Conservation (phyloP, 805 yeast genomes). For the Torulaspora microellipsoides region DNA sequence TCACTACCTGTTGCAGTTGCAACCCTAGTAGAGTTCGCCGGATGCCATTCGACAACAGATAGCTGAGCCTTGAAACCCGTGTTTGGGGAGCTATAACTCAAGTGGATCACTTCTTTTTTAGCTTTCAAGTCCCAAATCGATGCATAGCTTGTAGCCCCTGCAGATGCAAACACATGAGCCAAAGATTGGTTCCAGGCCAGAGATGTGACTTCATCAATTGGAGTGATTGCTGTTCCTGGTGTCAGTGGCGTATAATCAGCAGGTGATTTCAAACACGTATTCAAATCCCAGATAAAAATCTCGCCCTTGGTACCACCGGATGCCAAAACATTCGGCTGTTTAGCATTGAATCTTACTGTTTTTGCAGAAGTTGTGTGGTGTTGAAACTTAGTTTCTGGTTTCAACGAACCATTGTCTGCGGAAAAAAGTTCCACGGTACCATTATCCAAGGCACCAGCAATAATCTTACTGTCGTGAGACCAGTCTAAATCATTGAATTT, state of each 20-base stretch:
- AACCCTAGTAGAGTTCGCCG: slow-evolving; percentile 76
- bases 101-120: slow-evolving; percentile 81
- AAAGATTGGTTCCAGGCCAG: slow-evolving; percentile 86
- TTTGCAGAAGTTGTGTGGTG: slow-evolving; percentile 69
- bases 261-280: slow-evolving; percentile 46
- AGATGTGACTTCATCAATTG: slow-evolving; percentile 73
- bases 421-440: slow-evolving; percentile 80
- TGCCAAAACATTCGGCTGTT: slow-evolving; percentile 65
- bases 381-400: slow-evolving; percentile 48
- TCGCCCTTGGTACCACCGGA: slow-evolving; percentile 90
- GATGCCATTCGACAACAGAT: slow-evolving; percentile 92
- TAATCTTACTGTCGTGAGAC: slow-evolving; percentile 59
- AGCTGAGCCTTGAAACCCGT: slow-evolving; percentile 57
- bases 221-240: slow-evolving; percentile 77
- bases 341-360: slow-evolving; percentile 71
- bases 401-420: slow-evolving; percentile 40
- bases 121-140: slow-evolving; percentile 92
- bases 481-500: slow-evolving; percentile 81
- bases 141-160: slow-evolving; percentile 79
- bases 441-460: slow-evolving; percentile 88
- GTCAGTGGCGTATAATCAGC: slow-evolving; percentile 38
- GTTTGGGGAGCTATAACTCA: slow-evolving; percentile 58
- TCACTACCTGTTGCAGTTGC: slow-evolving; percentile 86
- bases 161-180: slow-evolving; percentile 83
- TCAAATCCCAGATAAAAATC: slow-evolving; percentile 84